These are phyloP conservation scores for Suhomyces bolitotheri DNA, from an alignment of 1,139 yeast species.

Conservation along the genomic window DNA sequence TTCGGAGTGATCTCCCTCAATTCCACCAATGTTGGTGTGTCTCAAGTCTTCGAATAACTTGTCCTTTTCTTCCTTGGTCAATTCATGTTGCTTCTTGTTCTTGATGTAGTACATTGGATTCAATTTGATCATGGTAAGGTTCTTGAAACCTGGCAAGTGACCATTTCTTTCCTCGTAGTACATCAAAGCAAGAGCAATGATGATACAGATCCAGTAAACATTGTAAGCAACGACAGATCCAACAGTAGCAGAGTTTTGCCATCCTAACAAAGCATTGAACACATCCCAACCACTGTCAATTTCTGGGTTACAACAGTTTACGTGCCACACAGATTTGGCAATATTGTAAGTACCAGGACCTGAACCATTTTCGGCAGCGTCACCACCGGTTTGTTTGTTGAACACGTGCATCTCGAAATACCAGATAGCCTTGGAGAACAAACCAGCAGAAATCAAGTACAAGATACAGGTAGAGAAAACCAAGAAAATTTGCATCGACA, in stretches of 20 bases:
- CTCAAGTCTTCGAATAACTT: constrained; percentile 24
- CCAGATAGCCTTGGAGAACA: constrained; percentile 75
- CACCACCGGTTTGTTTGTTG: constrained; percentile 56
- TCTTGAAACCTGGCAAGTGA: constrained; percentile 27
- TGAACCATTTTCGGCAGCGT: constrained; percentile 83
- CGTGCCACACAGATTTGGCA: constrained; percentile 84
- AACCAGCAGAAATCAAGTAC: constrained; percentile 47
- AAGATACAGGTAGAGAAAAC: constrained; percentile 44
- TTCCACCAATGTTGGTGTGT: constrained; percentile 15
- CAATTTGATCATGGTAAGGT: constrained; percentile 20
- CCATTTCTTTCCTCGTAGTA: constrained; percentile 27
- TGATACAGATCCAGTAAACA: constrained; percentile 25
- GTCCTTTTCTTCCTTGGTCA: constrained; percentile 21
- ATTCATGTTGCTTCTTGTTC: constrained; percentile 25
- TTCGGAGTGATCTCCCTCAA: constrained; percentile 12
- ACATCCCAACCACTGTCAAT: constrained; percentile 93
- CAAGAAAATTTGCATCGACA: constrained; percentile 44
- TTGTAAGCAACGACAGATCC: constrained; percentile 30
- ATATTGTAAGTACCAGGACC: constrained; percentile 96
- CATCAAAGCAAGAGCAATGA: constrained; percentile 21
- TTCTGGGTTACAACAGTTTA: constrained; percentile 92
- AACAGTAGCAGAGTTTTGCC: constrained; percentile 31
- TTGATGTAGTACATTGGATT: constrained; percentile 30
- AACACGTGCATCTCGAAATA: constrained; percentile 71
- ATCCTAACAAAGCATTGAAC: constrained; percentile 63